phyloP scores from a whole-genome alignment of 2,329 filamentous ascomycete genomes.

The Aspergillus texensis region DNA sequence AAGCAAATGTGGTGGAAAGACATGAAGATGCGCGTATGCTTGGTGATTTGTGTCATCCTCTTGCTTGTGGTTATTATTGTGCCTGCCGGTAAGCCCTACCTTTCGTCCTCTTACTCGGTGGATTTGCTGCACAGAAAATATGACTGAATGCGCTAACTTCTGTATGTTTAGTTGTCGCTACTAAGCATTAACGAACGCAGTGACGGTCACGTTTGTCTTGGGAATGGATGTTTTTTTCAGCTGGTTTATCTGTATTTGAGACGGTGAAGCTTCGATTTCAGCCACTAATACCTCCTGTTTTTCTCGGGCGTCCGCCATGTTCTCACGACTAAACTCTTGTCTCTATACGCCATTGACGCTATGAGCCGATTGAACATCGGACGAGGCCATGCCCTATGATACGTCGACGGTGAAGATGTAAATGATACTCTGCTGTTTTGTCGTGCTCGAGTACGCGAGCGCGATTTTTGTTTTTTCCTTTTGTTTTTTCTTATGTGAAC shows the following conservation, averaged over 20 bases:
- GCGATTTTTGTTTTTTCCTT: constrained; percentile 17
- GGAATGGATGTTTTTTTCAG: constrained; percentile 36
- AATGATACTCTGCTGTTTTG: constrained; percentile 46
- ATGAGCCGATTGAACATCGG: constrained; percentile 29
- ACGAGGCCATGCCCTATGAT: constrained; percentile 31
- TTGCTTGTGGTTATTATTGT: constrained; percentile 93
- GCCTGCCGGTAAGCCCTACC: constrained; percentile 70
- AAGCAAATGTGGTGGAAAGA: constrained; percentile 99
- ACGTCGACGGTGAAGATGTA: constrained; percentile 42
- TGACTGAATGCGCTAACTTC: constrained; percentile 19
- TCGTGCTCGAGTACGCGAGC: constrained; percentile 37
- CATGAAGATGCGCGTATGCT: constrained; percentile 99
- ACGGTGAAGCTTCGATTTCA: constrained; percentile 35
- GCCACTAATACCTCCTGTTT: constrained; percentile 40
- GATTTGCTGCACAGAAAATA: constrained; percentile 1
- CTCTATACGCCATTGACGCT: constrained; percentile 31
- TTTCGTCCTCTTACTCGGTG: not conserved
- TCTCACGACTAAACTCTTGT: constrained; percentile 33
- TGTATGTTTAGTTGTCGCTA: constrained; percentile 44
- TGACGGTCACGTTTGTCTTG: constrained; percentile 34
- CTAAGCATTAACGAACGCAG: constrained; percentile 39
- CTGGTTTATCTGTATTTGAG: constrained; percentile 35
- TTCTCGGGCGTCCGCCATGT: constrained; percentile 37
- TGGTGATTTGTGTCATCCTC: constrained; percentile 87
- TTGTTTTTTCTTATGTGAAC: constrained; percentile 10